A percentile compares a stretch with the other conserved stretches of the same genome.
Conservation (phyloP, 495 filamentous ascomycete genomes). For the Hyaloscypha bicolor region DNA sequence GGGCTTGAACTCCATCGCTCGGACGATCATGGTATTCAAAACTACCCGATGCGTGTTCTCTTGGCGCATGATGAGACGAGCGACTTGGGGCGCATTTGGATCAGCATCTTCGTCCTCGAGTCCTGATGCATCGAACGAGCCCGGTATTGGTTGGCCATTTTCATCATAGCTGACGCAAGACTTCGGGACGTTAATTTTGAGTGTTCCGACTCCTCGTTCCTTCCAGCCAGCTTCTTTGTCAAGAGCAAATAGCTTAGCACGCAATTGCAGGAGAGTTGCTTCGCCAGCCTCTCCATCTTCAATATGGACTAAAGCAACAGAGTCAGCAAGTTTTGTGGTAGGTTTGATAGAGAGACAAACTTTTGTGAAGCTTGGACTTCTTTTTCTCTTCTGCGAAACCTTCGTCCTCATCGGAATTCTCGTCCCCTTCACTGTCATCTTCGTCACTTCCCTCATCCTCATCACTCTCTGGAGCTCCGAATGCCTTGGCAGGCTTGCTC, state of each 20-base stretch:
- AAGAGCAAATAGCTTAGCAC: constrained; percentile 77
- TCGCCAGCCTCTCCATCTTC: constrained; percentile 77
- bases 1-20: constrained; percentile 72
- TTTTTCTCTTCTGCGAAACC: constrained; percentile 53
- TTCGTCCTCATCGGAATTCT: constrained; percentile 32
- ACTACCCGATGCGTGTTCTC: constrained; percentile 85
- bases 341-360: constrained; percentile 41
- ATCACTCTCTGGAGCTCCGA: constrained; percentile 72
- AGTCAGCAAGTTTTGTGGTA: constrained; percentile 22
- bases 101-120: constrained; percentile 44
- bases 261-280: constrained; percentile 62
- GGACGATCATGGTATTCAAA: constrained; percentile 76
- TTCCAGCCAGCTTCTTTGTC: constrained; percentile 74
- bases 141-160: constrained; percentile 41
- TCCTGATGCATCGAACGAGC: constrained; percentile 50
- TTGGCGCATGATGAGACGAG: constrained; percentile 84
- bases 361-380: constrained; percentile 65
- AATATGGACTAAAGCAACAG: constrained; percentile 43
- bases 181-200: constrained; percentile 79
- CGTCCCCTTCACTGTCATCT: constrained; percentile 41
- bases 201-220: constrained; percentile 78
- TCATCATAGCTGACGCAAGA: constrained; percentile 50
- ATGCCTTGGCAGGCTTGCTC: constrained; percentile 62
- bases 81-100: constrained; percentile 39
- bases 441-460: constrained; percentile 49